Evolutionary conservation across 768 basidiomycete species (phyloP), one percentile per base, ranked within the genome.

Genomic region (Paxillus involutus): DNA sequence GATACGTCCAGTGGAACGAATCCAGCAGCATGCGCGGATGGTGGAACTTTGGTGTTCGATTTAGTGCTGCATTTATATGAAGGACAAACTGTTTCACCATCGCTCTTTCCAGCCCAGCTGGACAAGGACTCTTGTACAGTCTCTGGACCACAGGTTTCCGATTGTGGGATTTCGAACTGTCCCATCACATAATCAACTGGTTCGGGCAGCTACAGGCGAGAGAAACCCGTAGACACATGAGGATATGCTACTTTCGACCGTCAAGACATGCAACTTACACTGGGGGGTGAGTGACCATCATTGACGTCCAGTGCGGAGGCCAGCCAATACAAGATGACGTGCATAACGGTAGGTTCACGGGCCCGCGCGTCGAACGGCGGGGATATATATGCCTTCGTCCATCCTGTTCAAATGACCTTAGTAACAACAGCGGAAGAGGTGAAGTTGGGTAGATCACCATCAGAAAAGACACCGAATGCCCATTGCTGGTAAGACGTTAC

Each of bases 381-480:
- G 10, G 80, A 77, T 36, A 83, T 75, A 51, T 78, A 84, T 2
- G 75, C 84, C 4, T 75, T 70, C 2, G 77, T 80, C 77, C 80
- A 82, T 37, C 80, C 84, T 86, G 21, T 17, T 13, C 10, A 9
- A 26, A 48, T 42, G 21, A 14, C 45, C 5, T 60, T 39, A 12
- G 56, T 17, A 50, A 49, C 12, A 6, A 21, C 29, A 45, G 43
- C 9, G 3, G 4, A 47, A 14, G 6, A 26, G 13, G 45, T 17
- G 33, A 11, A 35, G 32, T 41, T 9, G 21, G 12, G 39, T 37
- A 52, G 40, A 43, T 59, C 64, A 83, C 84, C 80, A 62, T 68
- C 64, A n/a, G 82, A 81, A 62, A 85, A 85, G 19, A 71, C 76
- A 5, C 84, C 84, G 59, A 85, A 85, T 6, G 79, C 71, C 84